Percentiles rank a stretch among this genome's conserved stretches.
Conservation (phyloP, 441 rosid genomes). For the Rhodomyrtus psidioides region DNA sequence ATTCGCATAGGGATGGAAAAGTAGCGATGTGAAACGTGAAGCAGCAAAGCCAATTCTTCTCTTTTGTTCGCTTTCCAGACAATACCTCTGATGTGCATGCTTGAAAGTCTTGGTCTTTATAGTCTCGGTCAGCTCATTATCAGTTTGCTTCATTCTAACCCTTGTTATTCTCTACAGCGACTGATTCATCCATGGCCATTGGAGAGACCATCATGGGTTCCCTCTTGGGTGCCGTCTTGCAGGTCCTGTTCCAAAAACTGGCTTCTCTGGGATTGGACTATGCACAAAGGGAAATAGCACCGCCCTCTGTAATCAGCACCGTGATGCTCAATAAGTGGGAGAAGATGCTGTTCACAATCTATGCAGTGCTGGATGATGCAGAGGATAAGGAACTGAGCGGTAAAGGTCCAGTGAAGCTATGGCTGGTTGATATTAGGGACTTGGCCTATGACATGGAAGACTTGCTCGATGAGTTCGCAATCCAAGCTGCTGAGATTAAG, state of each 20-base stretch:
- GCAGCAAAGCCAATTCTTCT: neutral
- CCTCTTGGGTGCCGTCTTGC: no score
- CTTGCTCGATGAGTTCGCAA: neutral
- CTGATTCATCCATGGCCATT: no score
- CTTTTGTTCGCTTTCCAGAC: no score
- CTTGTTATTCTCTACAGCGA: no score
- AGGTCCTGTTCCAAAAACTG: no score
- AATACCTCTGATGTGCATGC: no score
- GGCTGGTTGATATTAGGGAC: neutral
- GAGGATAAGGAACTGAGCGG: neutral
- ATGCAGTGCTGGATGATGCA: neutral
- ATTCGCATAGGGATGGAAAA: neutral
- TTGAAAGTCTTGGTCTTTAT: no score
- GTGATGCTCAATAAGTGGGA: neutral
- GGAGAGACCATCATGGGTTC: no score
- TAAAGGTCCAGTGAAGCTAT: neutral
- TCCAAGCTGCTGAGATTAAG: fast-evolving
- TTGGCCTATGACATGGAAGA: neutral
- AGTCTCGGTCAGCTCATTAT: neutral
- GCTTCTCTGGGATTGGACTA: no score
- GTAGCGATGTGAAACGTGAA: neutral
- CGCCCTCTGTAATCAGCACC: neutral
- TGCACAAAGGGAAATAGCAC: no score
- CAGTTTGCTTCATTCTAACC: neutral
- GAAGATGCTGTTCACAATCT: neutral